Percentiles rank a stretch among this genome's conserved stretches.
These are phyloP conservation scores for Pseudonitzschia delicatissima DNA, from an alignment of 108 stramenopile genomes.

Conservation along the genomic window DNA sequence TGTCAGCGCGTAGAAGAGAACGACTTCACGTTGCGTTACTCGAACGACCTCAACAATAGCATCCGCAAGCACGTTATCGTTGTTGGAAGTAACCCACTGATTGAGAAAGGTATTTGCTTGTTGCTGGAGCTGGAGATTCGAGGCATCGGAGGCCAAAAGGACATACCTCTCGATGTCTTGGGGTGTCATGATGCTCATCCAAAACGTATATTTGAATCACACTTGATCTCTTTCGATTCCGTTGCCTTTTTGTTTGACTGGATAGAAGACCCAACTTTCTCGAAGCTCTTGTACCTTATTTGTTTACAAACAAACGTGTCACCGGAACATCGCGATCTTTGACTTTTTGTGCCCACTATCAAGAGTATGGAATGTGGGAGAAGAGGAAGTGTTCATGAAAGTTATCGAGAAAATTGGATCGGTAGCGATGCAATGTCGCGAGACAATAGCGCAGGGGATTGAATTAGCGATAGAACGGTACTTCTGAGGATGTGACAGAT, in stretches of 20 bases:
- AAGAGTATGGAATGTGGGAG: too few relatives aligned
- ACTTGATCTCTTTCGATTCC: too few relatives aligned
- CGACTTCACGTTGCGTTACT: conserved; percentile 25
- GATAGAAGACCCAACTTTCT: too few relatives aligned
- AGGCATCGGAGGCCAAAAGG: conserved; percentile 26
- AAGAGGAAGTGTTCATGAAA: neutral
- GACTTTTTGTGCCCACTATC: neutral
- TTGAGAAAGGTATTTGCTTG: conserved; percentile 27
- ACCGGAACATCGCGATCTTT: neutral
- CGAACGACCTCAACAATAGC: conserved; percentile 14
- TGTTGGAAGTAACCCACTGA: conserved; percentile 28
- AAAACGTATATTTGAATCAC: neutral
- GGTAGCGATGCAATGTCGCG: too few relatives aligned
- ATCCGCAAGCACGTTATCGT: conserved; percentile 17
- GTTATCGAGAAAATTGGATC: too few relatives aligned
- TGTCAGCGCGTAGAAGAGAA: conserved; percentile 50
- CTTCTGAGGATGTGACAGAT: too few relatives aligned
- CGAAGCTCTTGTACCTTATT: too few relatives aligned
- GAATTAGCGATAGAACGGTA: too few relatives aligned
- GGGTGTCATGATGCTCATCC: conserved; percentile 19
- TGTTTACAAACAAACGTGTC: neutral
- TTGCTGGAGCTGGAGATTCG: conserved; percentile 24
- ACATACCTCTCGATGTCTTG: conserved; percentile 36
- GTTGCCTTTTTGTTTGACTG: too few relatives aligned
- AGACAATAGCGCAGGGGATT: too few relatives aligned